Percentiles rank a stretch among this genome's conserved stretches.
Evolutionary conservation across 192 early-diverging fungal species (phyloP).

Genomic region (Mortierella alpina): DNA sequence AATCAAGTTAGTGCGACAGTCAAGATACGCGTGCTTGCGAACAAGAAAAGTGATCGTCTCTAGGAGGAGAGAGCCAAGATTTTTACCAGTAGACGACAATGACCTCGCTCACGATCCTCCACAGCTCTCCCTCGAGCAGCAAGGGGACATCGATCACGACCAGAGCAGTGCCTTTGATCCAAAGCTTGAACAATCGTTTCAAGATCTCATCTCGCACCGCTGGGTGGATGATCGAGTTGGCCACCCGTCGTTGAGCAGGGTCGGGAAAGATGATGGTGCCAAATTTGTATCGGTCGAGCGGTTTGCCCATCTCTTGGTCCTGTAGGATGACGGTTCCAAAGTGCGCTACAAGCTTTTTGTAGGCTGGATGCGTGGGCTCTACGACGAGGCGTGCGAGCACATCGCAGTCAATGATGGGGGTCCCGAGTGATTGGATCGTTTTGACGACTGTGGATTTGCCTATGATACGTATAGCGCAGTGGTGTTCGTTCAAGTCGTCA

Average conservation of each 20-base stretch:
- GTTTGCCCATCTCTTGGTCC: slow-evolving; percentile 54
- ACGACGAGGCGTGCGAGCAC: slow-evolving; percentile 89
- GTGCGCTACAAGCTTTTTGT: slow-evolving; percentile 74
- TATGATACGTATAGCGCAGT: slow-evolving; percentile 19
- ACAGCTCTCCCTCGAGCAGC: slow-evolving; percentile 86
- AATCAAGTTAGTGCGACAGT: background rate
- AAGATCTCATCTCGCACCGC: slow-evolving; percentile 87
- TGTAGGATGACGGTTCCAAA: slow-evolving; percentile 80
- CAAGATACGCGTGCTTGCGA: background rate
- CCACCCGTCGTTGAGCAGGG: slow-evolving; percentile 69
- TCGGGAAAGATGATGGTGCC: slow-evolving; percentile 86
- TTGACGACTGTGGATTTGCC: slow-evolving; percentile 90
- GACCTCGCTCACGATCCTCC: slow-evolving; percentile 74
- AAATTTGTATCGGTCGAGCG: slow-evolving; percentile 80
- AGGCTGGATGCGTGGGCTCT: slow-evolving; percentile 77
- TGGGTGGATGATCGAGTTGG: slow-evolving; percentile 92
- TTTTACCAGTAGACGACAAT: slow-evolving; percentile 87
- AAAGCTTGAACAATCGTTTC: slow-evolving; percentile 70
- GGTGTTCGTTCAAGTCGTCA: background rate
- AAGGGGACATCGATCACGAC: slow-evolving; percentile 95
- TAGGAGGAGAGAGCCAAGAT: background rate
- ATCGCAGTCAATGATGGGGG: slow-evolving; percentile 94
- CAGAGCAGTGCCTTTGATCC: slow-evolving; percentile 73
- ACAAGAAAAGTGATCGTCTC: slow-evolving; percentile 5
- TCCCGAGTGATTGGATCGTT: slow-evolving; percentile 61